Evolutionary conservation across 2,329 filamentous ascomycete genomes (phyloP).

Genomic region (Zymoseptoria crescenta): DNA sequence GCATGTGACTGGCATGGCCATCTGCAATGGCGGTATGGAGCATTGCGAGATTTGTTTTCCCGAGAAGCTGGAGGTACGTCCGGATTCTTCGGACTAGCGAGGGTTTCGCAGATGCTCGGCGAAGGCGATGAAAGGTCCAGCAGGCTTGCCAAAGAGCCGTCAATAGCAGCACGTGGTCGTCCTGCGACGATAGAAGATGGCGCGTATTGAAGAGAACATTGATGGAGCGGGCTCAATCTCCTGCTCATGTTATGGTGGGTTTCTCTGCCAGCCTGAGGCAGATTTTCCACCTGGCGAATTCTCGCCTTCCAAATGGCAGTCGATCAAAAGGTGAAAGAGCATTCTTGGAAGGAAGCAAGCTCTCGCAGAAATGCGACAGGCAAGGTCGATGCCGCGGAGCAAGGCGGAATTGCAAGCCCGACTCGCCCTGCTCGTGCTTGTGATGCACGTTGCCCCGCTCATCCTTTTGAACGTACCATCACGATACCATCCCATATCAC

Average conservation of each 20-base stretch:
- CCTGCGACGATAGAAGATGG: background rate
- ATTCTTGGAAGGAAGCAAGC: background rate
- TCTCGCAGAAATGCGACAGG: background rate
- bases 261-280: background rate
- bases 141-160: background rate
- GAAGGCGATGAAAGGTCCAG: constrained; percentile 22
- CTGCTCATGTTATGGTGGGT: background rate
- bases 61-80: constrained; percentile 26
- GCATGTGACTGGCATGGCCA: constrained; percentile 4
- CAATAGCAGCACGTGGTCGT: background rate
- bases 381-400: background rate
- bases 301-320: too few relatives aligned
- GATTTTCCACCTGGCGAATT: background rate
- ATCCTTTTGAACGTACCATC: background rate
- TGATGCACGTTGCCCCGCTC: background rate
- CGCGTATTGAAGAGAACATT: background rate
- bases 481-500: constrained; percentile 1
- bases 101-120: constrained; percentile 25
- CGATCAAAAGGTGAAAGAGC: background rate
- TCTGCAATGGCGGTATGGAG: constrained; percentile 24
- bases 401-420: background rate
- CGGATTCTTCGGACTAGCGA: constrained; percentile 26
- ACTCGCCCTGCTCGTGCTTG: background rate
- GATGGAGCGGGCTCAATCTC: background rate
- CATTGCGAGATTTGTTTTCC: constrained; percentile 24